phyloP scores from a whole-genome alignment of 2,329 filamentous ascomycete genomes.

The Ophiostoma australiae region DNA sequence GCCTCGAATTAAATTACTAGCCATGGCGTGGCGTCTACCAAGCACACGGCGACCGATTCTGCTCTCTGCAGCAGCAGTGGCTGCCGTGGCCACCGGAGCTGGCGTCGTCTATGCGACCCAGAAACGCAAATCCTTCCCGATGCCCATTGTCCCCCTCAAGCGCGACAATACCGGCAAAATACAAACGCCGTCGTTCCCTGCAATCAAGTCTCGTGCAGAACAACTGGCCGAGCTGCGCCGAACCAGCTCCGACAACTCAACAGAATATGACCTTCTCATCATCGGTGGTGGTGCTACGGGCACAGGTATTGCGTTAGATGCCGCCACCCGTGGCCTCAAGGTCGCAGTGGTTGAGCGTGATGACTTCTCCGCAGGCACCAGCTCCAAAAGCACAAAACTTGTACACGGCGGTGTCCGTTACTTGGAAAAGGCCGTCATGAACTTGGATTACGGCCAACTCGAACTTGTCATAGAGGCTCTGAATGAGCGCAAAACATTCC shows the following conservation, averaged over 20 bases:
- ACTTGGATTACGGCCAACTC: slow-evolving; percentile 79
- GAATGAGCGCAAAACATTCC: slow-evolving; percentile 75
- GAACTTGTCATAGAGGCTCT: slow-evolving; percentile 75
- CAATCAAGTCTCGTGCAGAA: slow-evolving; percentile 20
- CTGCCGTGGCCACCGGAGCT: slow-evolving; percentile 19
- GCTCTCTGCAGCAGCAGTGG: slow-evolving; percentile 20
- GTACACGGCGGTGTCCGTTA: slow-evolving; percentile 82
- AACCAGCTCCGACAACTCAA: slow-evolving; percentile 27
- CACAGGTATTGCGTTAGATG: slow-evolving; percentile 74
- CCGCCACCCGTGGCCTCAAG: slow-evolving; percentile 70
- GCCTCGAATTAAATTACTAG: neutral
- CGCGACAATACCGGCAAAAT: slow-evolving; percentile 21
- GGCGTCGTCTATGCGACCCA: slow-evolving; percentile 13
- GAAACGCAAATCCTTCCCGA: neutral
- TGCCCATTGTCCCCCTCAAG: slow-evolving; percentile 22
- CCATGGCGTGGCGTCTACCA: slow-evolving; percentile 20
- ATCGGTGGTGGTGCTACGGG: slow-evolving; percentile 78
- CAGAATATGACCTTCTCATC: slow-evolving; percentile 70
- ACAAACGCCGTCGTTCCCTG: slow-evolving; percentile 20
- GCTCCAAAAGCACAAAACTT: slow-evolving; percentile 82
- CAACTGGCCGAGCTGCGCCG: slow-evolving; percentile 21
- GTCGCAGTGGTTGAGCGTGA: slow-evolving; percentile 78
- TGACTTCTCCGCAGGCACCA: slow-evolving; percentile 76
- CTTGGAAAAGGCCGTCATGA: slow-evolving; percentile 80
- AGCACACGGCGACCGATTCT: slow-evolving; percentile 20